Evolutionary conservation across 371 early-diverging fungal species (phyloP).

Genomic region (Syncephalastrum monosporum): DNA sequence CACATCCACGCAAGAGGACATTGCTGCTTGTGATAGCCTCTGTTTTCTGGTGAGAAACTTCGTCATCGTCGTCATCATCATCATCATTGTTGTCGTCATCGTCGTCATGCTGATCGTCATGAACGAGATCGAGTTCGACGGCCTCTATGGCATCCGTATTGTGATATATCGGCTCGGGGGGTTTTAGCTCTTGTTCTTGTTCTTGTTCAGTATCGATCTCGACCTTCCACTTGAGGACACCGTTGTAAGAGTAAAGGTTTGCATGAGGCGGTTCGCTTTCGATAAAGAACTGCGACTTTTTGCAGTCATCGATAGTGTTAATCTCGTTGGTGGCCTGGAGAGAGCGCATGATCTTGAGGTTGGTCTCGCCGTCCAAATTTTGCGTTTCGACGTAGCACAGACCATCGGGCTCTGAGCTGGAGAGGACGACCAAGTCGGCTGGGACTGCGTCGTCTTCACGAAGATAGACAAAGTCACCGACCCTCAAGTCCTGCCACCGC

Average conservation of each 20-base stretch:
- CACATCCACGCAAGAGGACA: conserved; percentile 90
- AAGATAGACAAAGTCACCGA: conserved; percentile 90
- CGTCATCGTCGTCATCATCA: conserved; percentile 21
- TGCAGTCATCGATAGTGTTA: conserved; percentile 53
- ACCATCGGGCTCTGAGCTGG: conserved; percentile 64
- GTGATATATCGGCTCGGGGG: neutral
- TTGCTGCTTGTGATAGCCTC: conserved; percentile 82
- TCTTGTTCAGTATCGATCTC: conserved; percentile 15
- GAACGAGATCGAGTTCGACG: too few species aligned
- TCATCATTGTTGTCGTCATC: conserved; percentile 18
- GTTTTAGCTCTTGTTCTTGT: conserved; percentile 2
- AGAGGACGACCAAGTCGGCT: conserved; percentile 74
- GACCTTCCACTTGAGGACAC: conserved; percentile 60
- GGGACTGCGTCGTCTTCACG: conserved; percentile 91
- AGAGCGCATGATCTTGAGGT: conserved; percentile 66
- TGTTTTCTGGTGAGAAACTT: conserved; percentile 49
- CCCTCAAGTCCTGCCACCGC: conserved; percentile 82
- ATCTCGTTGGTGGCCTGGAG: conserved; percentile 51
- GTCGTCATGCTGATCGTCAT: neutral
- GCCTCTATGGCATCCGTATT: neutral
- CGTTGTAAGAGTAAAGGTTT: conserved; percentile 76
- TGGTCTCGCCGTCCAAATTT: conserved; percentile 88
- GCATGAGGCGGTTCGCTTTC: conserved; percentile 84
- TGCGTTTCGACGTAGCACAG: conserved; percentile 83
- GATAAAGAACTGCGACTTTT: conserved; percentile 57